These are phyloP conservation scores for Suillus alpinus DNA, from an alignment of 768 basidiomycete genomes.

Conservation along the genomic window DNA sequence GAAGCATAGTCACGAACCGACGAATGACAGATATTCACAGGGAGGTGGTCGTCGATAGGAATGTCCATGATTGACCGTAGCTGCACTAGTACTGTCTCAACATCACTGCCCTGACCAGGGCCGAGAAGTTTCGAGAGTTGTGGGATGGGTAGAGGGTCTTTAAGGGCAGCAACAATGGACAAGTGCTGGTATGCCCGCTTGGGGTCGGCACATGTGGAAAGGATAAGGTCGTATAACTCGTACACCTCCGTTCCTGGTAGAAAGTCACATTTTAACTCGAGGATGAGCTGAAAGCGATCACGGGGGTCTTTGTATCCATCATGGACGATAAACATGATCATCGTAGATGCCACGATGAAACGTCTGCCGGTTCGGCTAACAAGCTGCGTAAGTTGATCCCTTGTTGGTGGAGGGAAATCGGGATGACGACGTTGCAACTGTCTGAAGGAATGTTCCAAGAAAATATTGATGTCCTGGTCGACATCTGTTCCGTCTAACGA, in stretches of 20 bases:
- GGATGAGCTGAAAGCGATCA: not conserved
- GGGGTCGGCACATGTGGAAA: not conserved
- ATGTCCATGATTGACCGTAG: not conserved
- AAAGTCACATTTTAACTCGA: not conserved
- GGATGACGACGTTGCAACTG: not conserved
- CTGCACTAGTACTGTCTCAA: not conserved
- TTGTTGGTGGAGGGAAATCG: not conserved
- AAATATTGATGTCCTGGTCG: not conserved
- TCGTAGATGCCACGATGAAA: not conserved
- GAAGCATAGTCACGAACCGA: too few species aligned
- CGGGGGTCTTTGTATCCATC: not conserved
- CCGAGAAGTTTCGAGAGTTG: not conserved
- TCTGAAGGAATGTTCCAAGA: not conserved
- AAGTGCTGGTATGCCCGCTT: not conserved
- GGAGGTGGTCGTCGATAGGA: too few species aligned
- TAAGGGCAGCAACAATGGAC: not conserved
- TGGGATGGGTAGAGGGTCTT: not conserved
- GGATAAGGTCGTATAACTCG: not conserved
- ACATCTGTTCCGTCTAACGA: not conserved
- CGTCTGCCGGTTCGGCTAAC: not conserved
- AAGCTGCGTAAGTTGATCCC: not conserved
- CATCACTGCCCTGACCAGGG: not conserved
- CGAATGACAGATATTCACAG: too few species aligned
- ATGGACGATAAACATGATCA: not conserved
- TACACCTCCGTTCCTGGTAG: not conserved